Conservation (phyloP, 2,329 filamentous ascomycete species). For the Paraconiothyrium sp. region DNA sequence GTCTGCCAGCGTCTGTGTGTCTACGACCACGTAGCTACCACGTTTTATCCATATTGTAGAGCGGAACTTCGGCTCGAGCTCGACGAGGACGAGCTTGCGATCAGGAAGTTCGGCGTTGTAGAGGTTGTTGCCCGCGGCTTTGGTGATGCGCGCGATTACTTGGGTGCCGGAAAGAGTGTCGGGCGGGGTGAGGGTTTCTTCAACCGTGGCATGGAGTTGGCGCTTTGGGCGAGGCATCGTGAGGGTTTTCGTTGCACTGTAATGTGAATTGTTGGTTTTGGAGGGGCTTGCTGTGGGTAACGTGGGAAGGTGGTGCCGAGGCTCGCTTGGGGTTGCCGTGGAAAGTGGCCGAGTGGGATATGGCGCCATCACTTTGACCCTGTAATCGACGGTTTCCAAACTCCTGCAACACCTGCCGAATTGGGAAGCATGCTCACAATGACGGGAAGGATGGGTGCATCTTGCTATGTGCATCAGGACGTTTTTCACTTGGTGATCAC, state of each 20-base stretch:
- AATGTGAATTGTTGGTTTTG: neutral
- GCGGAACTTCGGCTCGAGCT: constrained; percentile 85
- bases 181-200: constrained; percentile 73
- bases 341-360: neutral
- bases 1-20: constrained; percentile 71
- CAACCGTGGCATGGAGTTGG: constrained; percentile 78
- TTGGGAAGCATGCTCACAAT: neutral
- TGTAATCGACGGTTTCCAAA: neutral
- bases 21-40: constrained; percentile 85
- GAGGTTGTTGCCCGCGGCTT: constrained; percentile 87
- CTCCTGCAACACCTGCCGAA: neutral
- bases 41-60: constrained; percentile 94
- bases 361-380: neutral
- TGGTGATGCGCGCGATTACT: constrained; percentile 78
- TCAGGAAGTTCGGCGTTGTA: constrained; percentile 79
- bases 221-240: constrained; percentile 79
- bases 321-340: neutral
- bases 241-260: neutral
- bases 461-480: neutral
- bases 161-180: constrained; percentile 60
- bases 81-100: constrained; percentile 73
- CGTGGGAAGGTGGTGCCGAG: constrained; percentile 3
- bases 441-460: neutral
- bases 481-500: too few species aligned
- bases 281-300: neutral